Conservation (phyloP, 768 basidiomycete genomes). For the Boletus sensibilis region DNA sequence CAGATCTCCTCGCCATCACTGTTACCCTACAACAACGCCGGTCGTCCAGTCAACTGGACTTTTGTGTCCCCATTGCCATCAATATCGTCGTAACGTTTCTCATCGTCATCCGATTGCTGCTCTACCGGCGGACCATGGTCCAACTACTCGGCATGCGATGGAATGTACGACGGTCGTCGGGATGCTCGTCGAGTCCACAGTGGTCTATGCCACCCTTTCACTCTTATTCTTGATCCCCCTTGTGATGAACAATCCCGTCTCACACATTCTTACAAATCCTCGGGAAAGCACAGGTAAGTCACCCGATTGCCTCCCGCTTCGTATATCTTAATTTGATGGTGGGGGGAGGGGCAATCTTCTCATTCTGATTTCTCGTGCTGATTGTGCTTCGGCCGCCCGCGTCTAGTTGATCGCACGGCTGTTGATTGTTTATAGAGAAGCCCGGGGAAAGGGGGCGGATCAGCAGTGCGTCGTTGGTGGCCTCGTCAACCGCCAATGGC, state of each 20-base stretch:
- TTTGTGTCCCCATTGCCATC: slow-evolving; percentile 25
- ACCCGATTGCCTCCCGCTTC: neutral
- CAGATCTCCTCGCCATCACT: slow-evolving; percentile 29
- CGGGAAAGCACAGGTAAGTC: slow-evolving; percentile 34
- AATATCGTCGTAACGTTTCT: slow-evolving; percentile 27
- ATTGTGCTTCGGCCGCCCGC: neutral
- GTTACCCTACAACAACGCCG: slow-evolving; percentile 24
- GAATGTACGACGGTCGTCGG: slow-evolving; percentile 30
- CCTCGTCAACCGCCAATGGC: neutral
- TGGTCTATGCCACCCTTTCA: slow-evolving; percentile 29
- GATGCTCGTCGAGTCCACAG: slow-evolving; percentile 29
- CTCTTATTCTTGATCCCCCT: slow-evolving; percentile 30
- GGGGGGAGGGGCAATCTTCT: neutral
- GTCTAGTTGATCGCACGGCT: slow-evolving; percentile 36
- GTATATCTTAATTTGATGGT: neutral
- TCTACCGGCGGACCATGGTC: slow-evolving; percentile 25
- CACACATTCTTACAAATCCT: slow-evolving; percentile 36
- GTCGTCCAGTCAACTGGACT: slow-evolving; percentile 24
- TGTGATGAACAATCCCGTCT: slow-evolving; percentile 18
- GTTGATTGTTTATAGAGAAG: slow-evolving; percentile 39
- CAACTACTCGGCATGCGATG: slow-evolving; percentile 14
- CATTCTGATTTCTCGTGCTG: neutral
- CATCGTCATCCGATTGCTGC: slow-evolving; percentile 25
- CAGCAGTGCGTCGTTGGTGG: slow-evolving; percentile 12
- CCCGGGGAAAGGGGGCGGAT: slow-evolving; percentile 40